These are phyloP conservation scores for Pseudocercospora macadamiae DNA, from an alignment of 2,329 filamentous ascomycete genomes.

Conservation along the genomic window DNA sequence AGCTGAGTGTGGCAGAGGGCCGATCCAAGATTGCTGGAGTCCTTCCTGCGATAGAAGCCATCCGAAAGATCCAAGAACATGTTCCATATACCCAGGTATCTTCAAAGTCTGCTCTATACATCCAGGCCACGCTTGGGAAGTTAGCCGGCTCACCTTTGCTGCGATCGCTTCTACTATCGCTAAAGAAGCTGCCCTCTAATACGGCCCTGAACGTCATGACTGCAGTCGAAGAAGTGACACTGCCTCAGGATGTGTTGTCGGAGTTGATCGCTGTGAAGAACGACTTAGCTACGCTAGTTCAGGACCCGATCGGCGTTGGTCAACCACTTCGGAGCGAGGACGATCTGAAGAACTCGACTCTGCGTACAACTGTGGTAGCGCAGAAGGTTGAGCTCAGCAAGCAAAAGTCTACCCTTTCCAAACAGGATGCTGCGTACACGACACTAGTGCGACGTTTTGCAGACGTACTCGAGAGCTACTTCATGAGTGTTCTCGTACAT, in stretches of 20 bases:
- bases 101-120: constrained; percentile 57
- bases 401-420: constrained; percentile 70
- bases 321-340: constrained; percentile 67
- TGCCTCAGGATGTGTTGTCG: not conserved
- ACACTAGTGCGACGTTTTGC: constrained; percentile 62
- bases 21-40: constrained; percentile 48
- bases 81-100: constrained; percentile 43
- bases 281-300: constrained; percentile 31
- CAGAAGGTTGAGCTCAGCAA: constrained; percentile 80
- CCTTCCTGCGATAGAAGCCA: constrained; percentile 38
- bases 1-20: constrained; percentile 38
- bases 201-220: constrained; percentile 51
- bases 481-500: constrained; percentile 50
- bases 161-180: constrained; percentile 57
- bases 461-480: constrained; percentile 53
- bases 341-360: constrained; percentile 67
- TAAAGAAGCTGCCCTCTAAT: constrained; percentile 64
- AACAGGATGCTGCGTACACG: constrained; percentile 72
- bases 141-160: constrained; percentile 55
- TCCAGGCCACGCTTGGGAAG: constrained; percentile 62
- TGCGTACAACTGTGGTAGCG: constrained; percentile 77
- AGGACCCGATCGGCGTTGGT: constrained; percentile 13
- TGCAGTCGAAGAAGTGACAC: constrained; percentile 9
- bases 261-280: constrained; percentile 14
- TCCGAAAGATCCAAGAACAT: constrained; percentile 42